These are phyloP conservation scores for Umbelopsis vinacea DNA, from an alignment of 192 early-diverging fungal species.

Conservation along the genomic window DNA sequence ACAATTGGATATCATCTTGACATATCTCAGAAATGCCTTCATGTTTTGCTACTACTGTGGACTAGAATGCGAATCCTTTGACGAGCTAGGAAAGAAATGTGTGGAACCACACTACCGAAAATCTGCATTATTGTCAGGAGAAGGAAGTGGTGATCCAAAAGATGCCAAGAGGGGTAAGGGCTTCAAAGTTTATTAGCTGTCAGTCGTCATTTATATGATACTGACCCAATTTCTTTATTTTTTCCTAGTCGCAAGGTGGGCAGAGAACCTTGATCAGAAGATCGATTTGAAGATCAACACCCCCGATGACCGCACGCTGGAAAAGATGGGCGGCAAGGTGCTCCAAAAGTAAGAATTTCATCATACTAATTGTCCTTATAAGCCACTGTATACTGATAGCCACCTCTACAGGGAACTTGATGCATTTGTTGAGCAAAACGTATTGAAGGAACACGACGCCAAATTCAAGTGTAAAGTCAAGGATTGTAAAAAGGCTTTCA, in stretches of 20 bases:
- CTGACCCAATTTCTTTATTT: not conserved
- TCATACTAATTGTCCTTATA: not conserved
- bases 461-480: slow-evolving; percentile 84
- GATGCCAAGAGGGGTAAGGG: slow-evolving; percentile 23
- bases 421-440: slow-evolving; percentile 52
- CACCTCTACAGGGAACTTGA: slow-evolving; percentile 48
- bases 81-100: slow-evolving; percentile 87
- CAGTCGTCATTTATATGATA: not conserved
- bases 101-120: slow-evolving; percentile 59
- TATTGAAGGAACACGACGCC: slow-evolving; percentile 74
- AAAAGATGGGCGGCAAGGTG: slow-evolving; percentile 56
- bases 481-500: slow-evolving; percentile 91
- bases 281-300: slow-evolving; percentile 50
- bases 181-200: not conserved
- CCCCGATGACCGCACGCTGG: slow-evolving; percentile 47
- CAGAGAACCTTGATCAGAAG: slow-evolving; percentile 60
- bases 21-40: slow-evolving; percentile 89
- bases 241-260: slow-evolving; percentile 51
- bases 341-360: slow-evolving; percentile 44
- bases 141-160: slow-evolving; percentile 15
- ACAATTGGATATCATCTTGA: slow-evolving; percentile 79
- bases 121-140: slow-evolving; percentile 10
- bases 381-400: not conserved
- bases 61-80: slow-evolving; percentile 75
- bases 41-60: slow-evolving; percentile 97